phyloP scores from a whole-genome alignment of 2,329 filamentous ascomycete genomes.

The Triangularia setosa region DNA sequence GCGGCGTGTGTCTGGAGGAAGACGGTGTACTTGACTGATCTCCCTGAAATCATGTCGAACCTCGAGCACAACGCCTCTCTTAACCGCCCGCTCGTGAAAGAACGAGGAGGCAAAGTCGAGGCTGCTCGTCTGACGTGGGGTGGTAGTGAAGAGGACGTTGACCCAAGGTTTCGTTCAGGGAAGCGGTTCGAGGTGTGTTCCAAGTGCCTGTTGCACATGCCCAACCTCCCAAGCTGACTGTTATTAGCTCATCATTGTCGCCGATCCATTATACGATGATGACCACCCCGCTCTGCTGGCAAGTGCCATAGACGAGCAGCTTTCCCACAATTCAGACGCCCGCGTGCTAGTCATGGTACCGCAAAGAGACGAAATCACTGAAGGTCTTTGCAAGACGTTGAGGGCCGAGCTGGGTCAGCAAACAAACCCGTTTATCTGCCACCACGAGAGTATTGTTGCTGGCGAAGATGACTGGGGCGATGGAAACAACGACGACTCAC shows the following conservation, averaged over 20 bases:
- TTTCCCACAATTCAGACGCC: conserved; percentile 53
- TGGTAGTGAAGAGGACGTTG: conserved; percentile 40
- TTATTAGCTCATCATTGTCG: conserved; percentile 67
- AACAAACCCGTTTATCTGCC: conserved; percentile 43
- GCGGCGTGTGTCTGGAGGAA: conserved; percentile 68
- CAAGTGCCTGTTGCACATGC: conserved; percentile 11
- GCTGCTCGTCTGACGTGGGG: conserved; percentile 75
- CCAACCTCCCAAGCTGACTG: conserved; percentile 5
- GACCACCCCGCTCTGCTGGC: conserved; percentile 74
- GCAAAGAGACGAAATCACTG: conserved; percentile 64
- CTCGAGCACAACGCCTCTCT: conserved; percentile 66
- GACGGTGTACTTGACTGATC: conserved; percentile 72
- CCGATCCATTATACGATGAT: conserved; percentile 84
- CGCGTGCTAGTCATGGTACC: conserved; percentile 79
- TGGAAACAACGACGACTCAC: conserved; percentile 40
- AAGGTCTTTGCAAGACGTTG: conserved; percentile 60
- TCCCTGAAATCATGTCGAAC: conserved; percentile 80
- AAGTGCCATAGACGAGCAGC: conserved; percentile 63
- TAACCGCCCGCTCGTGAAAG: conserved; percentile 57
- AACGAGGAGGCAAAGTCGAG: conserved; percentile 52
- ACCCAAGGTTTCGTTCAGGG: conserved; percentile 42
- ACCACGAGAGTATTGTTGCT: conserved; percentile 59
- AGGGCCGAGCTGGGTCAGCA: conserved; percentile 54
- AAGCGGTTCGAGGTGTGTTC: conserved; percentile 50
- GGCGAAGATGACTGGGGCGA: conserved; percentile 72